Conservation (phyloP, 1,284 basidiomycete species). For the Testicularia cyperi region DNA sequence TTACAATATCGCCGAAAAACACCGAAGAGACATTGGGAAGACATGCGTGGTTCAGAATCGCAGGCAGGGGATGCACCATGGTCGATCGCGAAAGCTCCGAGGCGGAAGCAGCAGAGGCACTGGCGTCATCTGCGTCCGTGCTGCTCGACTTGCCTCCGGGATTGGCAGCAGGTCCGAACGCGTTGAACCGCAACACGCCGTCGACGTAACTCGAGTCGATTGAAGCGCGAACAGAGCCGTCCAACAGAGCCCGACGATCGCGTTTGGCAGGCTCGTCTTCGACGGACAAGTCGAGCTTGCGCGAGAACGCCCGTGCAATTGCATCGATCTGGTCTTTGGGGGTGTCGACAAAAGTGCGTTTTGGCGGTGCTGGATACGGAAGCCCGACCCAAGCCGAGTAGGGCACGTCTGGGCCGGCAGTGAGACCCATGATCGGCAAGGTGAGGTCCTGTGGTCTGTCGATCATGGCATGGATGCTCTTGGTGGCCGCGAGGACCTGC, state of each 20-base stretch:
- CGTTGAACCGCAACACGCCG: conserved; percentile 58
- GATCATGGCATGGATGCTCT: conserved; percentile 51
- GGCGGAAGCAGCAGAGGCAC: neutral
- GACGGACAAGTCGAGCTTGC: neutral
- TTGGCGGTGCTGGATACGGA: conserved; percentile 42
- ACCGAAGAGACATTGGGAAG: conserved; percentile 58
- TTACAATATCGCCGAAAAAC: conserved; percentile 56
- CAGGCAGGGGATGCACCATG: conserved; percentile 58
- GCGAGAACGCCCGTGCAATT: conserved; percentile 2
- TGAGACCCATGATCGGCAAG: conserved; percentile 52
- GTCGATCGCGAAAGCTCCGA: conserved; percentile 45
- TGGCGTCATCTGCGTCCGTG: neutral
- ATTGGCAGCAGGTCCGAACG: conserved; percentile 53
- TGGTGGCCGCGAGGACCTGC: conserved; percentile 55
- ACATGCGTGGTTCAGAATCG: conserved; percentile 58
- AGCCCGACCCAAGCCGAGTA: conserved; percentile 35
- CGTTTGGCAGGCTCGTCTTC: neutral
- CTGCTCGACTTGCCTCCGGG: conserved; percentile 28
- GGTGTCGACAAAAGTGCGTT: conserved; percentile 10
- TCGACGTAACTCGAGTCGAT: conserved; percentile 55
- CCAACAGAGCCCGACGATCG: conserved; percentile 8
- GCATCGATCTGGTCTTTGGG: conserved; percentile 6
- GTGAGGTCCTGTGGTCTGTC: conserved; percentile 46
- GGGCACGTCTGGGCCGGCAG: conserved; percentile 48
- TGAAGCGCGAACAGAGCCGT: conserved; percentile 2